These are phyloP conservation scores for Incumbomyces delicatus DNA, from an alignment of 2,329 filamentous ascomycete genomes.

Conservation along the genomic window DNA sequence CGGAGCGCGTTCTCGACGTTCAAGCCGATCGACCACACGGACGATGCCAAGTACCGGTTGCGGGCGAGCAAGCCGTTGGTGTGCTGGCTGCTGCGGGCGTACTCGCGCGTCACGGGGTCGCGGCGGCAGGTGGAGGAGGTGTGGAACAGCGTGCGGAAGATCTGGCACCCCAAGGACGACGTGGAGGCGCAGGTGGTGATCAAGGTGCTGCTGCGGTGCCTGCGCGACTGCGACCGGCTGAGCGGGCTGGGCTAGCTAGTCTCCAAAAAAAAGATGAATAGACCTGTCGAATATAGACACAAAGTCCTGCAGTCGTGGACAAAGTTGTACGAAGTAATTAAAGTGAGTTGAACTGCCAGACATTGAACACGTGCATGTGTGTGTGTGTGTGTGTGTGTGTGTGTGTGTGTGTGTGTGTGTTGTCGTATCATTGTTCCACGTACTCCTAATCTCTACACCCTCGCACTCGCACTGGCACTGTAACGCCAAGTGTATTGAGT, in stretches of 20 bases:
- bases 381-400: too few relatives aligned
- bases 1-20: constrained; percentile 2
- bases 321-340: too few relatives aligned
- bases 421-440: too few relatives aligned
- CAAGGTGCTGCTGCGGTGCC: constrained; percentile 16
- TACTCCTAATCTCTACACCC: too few relatives aligned
- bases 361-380: too few relatives aligned
- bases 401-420: too few relatives aligned
- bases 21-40: neutral
- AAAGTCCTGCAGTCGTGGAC: too few relatives aligned
- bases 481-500: too few relatives aligned
- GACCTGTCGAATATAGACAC: too few relatives aligned
- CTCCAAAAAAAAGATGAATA: too few relatives aligned
- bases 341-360: too few relatives aligned
- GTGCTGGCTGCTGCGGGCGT: constrained; percentile 20
- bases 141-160: constrained; percentile 14
- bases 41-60: constrained; percentile 11
- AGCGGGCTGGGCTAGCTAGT: neutral
- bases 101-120: constrained; percentile 15
- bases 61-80: constrained; percentile 13
- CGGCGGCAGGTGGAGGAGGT: constrained; percentile 17
- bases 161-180: constrained; percentile 18
- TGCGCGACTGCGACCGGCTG: constrained; percentile 18
- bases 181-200: constrained; percentile 17
- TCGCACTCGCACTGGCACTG: too few relatives aligned